Base-by-base conservation (phyloP, 768 basidiomycete species). In the Termitomyces sp. region DNA sequence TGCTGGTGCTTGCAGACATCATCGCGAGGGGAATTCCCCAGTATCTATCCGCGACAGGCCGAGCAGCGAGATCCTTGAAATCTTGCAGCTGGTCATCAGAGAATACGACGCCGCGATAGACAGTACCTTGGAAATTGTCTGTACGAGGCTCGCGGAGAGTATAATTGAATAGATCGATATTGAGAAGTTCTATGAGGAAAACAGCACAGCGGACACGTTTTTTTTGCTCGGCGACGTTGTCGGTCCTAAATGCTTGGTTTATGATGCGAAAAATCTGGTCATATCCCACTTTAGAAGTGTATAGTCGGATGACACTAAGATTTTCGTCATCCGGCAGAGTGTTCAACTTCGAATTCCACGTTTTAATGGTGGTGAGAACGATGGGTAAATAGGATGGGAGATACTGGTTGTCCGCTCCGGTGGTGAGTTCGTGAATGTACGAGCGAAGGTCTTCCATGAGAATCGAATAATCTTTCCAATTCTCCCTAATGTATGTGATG, bases 101-200 rank as follows among this genome's bases (percentile, higher is more conserved):
- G 38, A 56, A 56, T 2, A 43, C 18, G 2, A 56, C 54, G 3
- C 58, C 58, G 13, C 58, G 58, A 46, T 60, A 60, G 5, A 60
- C 58, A 13, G 35, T 60, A 22, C 55, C 58, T 22, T 56, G 47
- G 13, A 60, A 56, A 46, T 50, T 60, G 31, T 44, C 15, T 5
- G 32, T 35, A 39, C 39, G 52, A 32, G 45, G 52, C 23, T 31
- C 31, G 29, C 48, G 55, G 33, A 54, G 43, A 7, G 54, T 56
- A 29, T 60, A 60, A 35, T 60, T 60, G 27, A 56, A 60, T 12
- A 60, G 39, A 56, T 60, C 58, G 39, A 60, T 51, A 18, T 60
- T 60, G 13, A 60, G 58, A 18, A 60, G 48, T 40, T 60, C 58
- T 52, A 60, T 56, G 3, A 60, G 58, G 23, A 60, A 60, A 1